These are phyloP conservation scores for Neonectria punicea DNA, from an alignment of 2,329 filamentous ascomycete species.

Conservation along the genomic window DNA sequence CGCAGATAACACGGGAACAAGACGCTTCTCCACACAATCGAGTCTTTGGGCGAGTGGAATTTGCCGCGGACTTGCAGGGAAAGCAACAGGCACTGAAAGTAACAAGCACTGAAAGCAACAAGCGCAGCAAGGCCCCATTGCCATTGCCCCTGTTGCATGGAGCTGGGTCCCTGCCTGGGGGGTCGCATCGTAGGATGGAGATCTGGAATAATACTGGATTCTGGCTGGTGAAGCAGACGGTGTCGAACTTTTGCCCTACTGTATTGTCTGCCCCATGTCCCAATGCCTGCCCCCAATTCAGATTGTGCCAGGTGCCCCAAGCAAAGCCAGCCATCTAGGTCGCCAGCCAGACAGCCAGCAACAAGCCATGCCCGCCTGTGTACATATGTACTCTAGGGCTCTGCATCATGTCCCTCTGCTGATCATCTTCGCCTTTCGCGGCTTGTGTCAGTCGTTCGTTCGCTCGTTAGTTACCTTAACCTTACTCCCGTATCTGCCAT, in stretches of 20 bases:
- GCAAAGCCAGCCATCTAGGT: neutral
- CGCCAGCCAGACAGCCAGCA: neutral
- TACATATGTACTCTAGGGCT: neutral
- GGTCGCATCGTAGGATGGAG: slow-evolving; percentile 25
- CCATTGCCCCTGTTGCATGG: slow-evolving; percentile 19
- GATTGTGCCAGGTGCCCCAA: slow-evolving; percentile 10
- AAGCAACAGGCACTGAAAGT: too few species aligned
- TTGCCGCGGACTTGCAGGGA: neutral
- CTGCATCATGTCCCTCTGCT: slow-evolving; percentile 9
- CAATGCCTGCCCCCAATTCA: slow-evolving; percentile 5
- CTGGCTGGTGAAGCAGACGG: slow-evolving; percentile 25
- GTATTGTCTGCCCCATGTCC: neutral
- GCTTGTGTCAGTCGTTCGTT: slow-evolving; percentile 10
- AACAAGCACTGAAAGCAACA: too few species aligned
- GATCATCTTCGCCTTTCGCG: slow-evolving; percentile 18
- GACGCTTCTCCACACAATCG: slow-evolving; percentile 20
- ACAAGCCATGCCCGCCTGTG: neutral
- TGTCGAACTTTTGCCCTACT: slow-evolving; percentile 33
- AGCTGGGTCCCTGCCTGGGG: slow-evolving; percentile 11
- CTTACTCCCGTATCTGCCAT: slow-evolving; percentile 15
- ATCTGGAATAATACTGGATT: slow-evolving; percentile 24
- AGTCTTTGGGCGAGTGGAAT: slow-evolving; percentile 8
- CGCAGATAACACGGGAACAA: slow-evolving; percentile 42
- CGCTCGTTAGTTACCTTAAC: slow-evolving; percentile 20
- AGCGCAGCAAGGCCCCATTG: too few species aligned